phyloP scores from a whole-genome alignment of 768 basidiomycete species.

The Hypsizygus marmoreus region DNA sequence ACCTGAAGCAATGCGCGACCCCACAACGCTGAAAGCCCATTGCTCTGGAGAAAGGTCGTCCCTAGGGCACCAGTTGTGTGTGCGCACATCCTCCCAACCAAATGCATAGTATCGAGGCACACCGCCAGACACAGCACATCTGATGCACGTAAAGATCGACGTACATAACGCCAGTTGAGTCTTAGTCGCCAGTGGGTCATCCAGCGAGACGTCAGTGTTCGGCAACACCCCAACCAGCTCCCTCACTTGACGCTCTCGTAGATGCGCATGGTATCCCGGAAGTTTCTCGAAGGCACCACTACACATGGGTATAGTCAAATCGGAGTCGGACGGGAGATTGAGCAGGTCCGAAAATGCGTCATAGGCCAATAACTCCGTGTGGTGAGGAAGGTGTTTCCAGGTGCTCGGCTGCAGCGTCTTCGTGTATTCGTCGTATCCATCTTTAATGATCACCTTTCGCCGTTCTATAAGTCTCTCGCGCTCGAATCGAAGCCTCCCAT shows the following conservation, averaged over 20 bases:
- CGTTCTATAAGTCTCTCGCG: neutral
- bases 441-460: neutral
- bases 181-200: too few relatives aligned
- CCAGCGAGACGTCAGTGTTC: neutral
- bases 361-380: too few relatives aligned
- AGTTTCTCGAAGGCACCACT: neutral
- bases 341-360: conserved; percentile 1
- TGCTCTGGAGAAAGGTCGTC: too few relatives aligned
- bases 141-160: neutral
- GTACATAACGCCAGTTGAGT: neutral
- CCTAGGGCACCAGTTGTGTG: too few relatives aligned
- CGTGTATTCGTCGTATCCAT: neutral
- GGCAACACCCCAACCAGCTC: neutral
- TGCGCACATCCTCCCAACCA: conserved; percentile 1
- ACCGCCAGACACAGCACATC: neutral
- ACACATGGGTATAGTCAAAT: neutral
- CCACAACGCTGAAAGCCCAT: neutral
- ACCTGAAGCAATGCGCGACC: neutral
- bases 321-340: neutral
- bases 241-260: neutral
- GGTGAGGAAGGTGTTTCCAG: too few relatives aligned
- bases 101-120: neutral
- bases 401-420: neutral
- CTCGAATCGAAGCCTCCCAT: neutral
- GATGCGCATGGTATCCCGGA: neutral